Conservation (phyloP, 768 basidiomycete genomes). For the Leccinum longicurvipes region DNA sequence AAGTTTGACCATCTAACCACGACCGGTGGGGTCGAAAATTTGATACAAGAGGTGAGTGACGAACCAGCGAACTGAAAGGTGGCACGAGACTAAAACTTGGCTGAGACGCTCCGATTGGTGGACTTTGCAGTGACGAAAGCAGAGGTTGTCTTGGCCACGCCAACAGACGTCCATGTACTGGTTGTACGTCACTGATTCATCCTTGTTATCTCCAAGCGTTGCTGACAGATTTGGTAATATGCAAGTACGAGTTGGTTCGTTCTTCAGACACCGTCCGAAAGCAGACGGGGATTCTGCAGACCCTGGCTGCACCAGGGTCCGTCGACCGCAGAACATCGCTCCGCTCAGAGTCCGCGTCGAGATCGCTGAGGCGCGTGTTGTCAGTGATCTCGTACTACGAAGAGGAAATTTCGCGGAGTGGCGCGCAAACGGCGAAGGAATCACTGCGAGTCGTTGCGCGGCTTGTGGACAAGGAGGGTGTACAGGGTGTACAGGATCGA, state of each 20-base stretch:
- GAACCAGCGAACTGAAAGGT: not conserved
- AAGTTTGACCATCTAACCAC: constrained; percentile 52
- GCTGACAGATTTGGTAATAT: not conserved
- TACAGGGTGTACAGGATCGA: constrained; percentile 39
- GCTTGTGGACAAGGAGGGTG: constrained; percentile 61
- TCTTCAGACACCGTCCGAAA: constrained; percentile 47
- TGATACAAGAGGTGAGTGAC: constrained; percentile 50
- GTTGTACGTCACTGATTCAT: constrained; percentile 45
- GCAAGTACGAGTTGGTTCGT: constrained; percentile 66
- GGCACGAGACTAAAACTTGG: constrained; percentile 1
- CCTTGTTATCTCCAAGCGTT: not conserved
- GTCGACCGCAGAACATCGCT: constrained; percentile 23
- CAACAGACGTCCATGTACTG: constrained; percentile 54
- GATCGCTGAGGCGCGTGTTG: constrained; percentile 42
- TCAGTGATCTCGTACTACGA: constrained; percentile 51
- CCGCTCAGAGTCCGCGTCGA: constrained; percentile 34
- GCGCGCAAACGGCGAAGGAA: constrained; percentile 46
- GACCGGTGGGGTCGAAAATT: constrained; percentile 49
- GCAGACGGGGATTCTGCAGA: constrained; percentile 44
- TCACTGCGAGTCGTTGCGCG: constrained; percentile 56
- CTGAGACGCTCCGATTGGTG: constrained; percentile 51
- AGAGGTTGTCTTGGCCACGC: constrained; percentile 53
- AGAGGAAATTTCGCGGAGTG: constrained; percentile 43
- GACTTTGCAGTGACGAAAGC: constrained; percentile 48
- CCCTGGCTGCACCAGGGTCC: constrained; percentile 32